Evolutionary conservation across 176 grass and related monocot species (phyloP).

Genomic region (Hordeum vulgare): DNA sequence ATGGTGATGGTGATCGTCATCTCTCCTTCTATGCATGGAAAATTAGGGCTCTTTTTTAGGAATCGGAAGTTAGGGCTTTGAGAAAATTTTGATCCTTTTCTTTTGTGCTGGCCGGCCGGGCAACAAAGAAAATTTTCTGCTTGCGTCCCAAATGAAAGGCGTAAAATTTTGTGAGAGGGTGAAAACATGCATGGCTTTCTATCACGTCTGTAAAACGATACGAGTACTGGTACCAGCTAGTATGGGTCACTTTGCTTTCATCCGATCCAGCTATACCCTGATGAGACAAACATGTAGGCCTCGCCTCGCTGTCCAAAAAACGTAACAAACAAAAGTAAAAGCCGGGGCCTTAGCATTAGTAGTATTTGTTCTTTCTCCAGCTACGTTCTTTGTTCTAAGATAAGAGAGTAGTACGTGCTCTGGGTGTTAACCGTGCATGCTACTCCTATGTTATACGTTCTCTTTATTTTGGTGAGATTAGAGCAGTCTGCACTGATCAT

Average conservation of each 20-base stretch:
- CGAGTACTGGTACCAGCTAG: not conserved
- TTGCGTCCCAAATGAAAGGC: not conserved
- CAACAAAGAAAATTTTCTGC: conserved; percentile 11
- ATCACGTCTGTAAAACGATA: not conserved
- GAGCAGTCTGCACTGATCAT: conserved; percentile 43
- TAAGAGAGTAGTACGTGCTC: too few relatives aligned
- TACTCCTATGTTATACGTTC: not conserved
- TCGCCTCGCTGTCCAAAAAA: not conserved
- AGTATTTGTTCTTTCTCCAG: too few relatives aligned
- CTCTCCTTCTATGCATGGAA: not conserved
- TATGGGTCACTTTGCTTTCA: not conserved
- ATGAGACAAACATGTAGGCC: conserved; percentile 10
- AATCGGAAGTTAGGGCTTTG: not conserved
- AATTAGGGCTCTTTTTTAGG: not conserved
- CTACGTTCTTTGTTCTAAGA: too few relatives aligned
- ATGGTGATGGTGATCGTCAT: too few relatives aligned
- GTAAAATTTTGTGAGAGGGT: not conserved
- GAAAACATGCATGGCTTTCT: conserved; percentile 22
- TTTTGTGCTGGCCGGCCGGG: not conserved
- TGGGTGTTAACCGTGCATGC: not conserved
- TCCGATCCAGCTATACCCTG: not conserved
- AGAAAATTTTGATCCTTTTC: not conserved
- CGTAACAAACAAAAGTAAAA: not conserved
- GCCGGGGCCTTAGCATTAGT: not conserved
- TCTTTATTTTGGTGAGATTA: not conserved